A percentile compares a stretch with the other conserved stretches of the same genome.
Evolutionary conservation across 257 asterid species (phyloP).

Genomic region (Plantago elongata): DNA sequence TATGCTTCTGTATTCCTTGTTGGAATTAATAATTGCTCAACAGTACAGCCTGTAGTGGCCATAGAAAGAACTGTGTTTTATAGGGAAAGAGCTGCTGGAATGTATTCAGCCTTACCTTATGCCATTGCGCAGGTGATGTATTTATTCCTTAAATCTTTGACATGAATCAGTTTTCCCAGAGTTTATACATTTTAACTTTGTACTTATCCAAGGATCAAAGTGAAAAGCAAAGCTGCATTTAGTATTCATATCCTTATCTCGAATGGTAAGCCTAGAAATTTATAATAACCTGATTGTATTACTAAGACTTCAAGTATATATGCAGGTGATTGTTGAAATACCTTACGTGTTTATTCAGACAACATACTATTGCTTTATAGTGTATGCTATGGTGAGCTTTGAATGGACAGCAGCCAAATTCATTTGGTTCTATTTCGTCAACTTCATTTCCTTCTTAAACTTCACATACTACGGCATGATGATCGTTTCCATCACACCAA

Average conservation of each 20-base stretch:
- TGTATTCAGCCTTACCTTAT: slow-evolving; percentile 85
- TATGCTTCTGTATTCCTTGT: slow-evolving; percentile 61
- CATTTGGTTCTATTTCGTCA: slow-evolving; percentile 78
- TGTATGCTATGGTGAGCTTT: slow-evolving; percentile 75
- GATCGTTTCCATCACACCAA: slow-evolving; percentile 76
- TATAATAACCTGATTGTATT: background rate
- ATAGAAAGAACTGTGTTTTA: slow-evolving; percentile 70
- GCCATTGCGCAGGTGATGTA: slow-evolving; percentile 67
- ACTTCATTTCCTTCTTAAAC: slow-evolving; percentile 67
- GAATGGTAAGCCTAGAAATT: no score
- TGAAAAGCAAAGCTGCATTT: no score
- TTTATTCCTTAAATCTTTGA: background rate
- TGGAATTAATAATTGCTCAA: slow-evolving; percentile 70
- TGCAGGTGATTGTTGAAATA: slow-evolving; percentile 59
- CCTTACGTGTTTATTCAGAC: slow-evolving; percentile 62
- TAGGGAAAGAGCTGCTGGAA: slow-evolving; percentile 70
- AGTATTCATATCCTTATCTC: no score
- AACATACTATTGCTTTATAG: slow-evolving; percentile 53
- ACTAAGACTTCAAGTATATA: slow-evolving; percentile 2
- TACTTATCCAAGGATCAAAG: no score
- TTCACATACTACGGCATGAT: slow-evolving; percentile 91
- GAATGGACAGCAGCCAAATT: slow-evolving; percentile 73
- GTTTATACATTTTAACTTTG: no score
- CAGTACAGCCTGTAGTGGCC: slow-evolving; percentile 73
- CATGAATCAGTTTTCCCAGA: no score